Evolutionary conservation across 2,329 filamentous ascomycete genomes (phyloP).

Genomic region (Diaporthe citriasiana): DNA sequence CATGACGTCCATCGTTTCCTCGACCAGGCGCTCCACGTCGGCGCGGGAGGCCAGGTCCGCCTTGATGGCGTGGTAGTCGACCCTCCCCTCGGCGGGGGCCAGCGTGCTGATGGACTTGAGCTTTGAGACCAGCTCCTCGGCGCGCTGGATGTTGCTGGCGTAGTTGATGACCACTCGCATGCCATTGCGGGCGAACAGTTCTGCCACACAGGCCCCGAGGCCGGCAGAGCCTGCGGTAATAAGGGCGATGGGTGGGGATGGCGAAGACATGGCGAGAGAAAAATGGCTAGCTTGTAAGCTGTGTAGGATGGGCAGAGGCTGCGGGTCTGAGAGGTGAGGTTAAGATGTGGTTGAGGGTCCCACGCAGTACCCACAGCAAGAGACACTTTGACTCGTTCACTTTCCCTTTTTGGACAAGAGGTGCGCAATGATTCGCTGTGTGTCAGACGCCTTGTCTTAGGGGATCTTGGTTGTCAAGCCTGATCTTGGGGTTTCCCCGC

Average conservation of each 20-base stretch:
- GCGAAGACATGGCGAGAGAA: slow-evolving; percentile 46
- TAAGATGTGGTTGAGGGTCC: background rate
- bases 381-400: background rate
- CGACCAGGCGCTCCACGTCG: slow-evolving; percentile 72
- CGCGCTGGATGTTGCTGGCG: slow-evolving; percentile 70
- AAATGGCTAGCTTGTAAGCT: background rate
- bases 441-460: background rate
- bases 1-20: slow-evolving; percentile 70
- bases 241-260: slow-evolving; percentile 54
- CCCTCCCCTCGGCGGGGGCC: slow-evolving; percentile 56
- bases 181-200: slow-evolving; percentile 77
- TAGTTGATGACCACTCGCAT: slow-evolving; percentile 83
- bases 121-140: slow-evolving; percentile 69
- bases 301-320: background rate
- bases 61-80: slow-evolving; percentile 66
- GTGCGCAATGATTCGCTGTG: slow-evolving; percentile 32
- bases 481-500: slow-evolving; percentile 9
- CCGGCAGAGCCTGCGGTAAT: slow-evolving; percentile 73
- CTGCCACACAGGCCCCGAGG: slow-evolving; percentile 77
- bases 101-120: slow-evolving; percentile 63
- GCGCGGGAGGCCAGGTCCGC: slow-evolving; percentile 75
- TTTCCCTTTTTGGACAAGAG: slow-evolving; percentile 30
- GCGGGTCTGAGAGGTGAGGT: background rate
- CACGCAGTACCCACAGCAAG: slow-evolving; percentile 29
- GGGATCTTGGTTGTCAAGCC: slow-evolving; percentile 4